Percentiles rank a stretch among this genome's conserved stretches.
Conservation (phyloP, 352 stramenopile genomes). For the Globisporangium recalcitrans region DNA sequence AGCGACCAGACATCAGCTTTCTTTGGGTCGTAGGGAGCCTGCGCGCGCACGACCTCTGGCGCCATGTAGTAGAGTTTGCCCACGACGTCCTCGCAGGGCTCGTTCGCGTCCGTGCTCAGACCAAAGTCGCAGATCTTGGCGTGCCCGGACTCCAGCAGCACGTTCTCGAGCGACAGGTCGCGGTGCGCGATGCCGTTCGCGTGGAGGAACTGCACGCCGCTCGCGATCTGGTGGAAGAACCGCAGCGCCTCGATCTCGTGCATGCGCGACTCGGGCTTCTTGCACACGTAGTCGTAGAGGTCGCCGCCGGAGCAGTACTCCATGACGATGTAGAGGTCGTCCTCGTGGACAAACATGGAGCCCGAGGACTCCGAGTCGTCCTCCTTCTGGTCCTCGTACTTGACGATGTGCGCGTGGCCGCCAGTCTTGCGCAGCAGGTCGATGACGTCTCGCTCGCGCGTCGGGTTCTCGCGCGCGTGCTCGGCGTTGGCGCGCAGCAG, state of each 20-base stretch:
- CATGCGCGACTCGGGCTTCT: slow-evolving; percentile 24
- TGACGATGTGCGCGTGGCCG: slow-evolving; percentile 36
- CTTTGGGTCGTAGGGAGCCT: slow-evolving; percentile 33
- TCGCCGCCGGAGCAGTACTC: slow-evolving; percentile 62
- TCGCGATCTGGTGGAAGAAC: slow-evolving; percentile 34
- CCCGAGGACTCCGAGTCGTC: neutral
- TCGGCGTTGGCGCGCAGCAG: slow-evolving; percentile 33
- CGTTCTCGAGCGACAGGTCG: slow-evolving; percentile 59
- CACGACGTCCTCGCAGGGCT: slow-evolving; percentile 33
- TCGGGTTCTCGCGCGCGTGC: slow-evolving; percentile 34
- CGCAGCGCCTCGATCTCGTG: slow-evolving; percentile 32
- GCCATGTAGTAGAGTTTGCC: slow-evolving; percentile 79
- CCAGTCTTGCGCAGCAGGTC: slow-evolving; percentile 30
- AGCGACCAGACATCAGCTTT: slow-evolving; percentile 50
- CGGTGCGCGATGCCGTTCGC: slow-evolving; percentile 41
- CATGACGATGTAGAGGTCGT: slow-evolving; percentile 51
- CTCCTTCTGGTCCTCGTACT: slow-evolving; percentile 21
- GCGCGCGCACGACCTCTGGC: slow-evolving; percentile 37
- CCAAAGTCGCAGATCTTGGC: slow-evolving; percentile 66
- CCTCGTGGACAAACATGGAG: slow-evolving; percentile 35
- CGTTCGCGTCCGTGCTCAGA: slow-evolving; percentile 36
- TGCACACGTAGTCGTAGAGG: slow-evolving; percentile 45
- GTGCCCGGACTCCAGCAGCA: slow-evolving; percentile 32
- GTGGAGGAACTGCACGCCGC: slow-evolving; percentile 46
- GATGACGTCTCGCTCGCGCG: slow-evolving; percentile 41